Percentiles rank a stretch among this genome's conserved stretches.
Conservation (phyloP, 2,329 filamentous ascomycete genomes). For the Fusarium incarnatum region DNA sequence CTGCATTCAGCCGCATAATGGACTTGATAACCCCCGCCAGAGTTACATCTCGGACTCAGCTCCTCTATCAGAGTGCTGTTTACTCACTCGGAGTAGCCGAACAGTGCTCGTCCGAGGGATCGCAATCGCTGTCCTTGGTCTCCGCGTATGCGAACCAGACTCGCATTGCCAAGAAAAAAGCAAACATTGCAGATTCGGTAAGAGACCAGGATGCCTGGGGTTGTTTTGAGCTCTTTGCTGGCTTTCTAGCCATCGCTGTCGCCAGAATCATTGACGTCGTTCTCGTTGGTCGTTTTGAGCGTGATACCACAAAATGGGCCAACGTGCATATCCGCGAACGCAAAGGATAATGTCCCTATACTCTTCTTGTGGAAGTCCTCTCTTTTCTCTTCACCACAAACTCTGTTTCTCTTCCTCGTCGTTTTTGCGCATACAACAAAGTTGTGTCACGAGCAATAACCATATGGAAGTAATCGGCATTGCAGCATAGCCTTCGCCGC, state of each 20-base stretch:
- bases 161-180: slow-evolving; percentile 3
- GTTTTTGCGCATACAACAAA: neutral
- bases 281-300: neutral
- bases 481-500: neutral
- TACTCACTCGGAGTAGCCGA: slow-evolving; percentile 4
- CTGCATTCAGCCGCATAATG: neutral
- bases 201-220: neutral
- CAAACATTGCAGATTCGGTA: neutral
- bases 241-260: neutral
- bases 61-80: neutral
- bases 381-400: neutral
- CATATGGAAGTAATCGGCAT: neutral
- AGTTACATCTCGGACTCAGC: slow-evolving; percentile 7
- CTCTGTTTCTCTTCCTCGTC: neutral
- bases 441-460: neutral
- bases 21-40: neutral
- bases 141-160: neutral
- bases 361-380: neutral
- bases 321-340: neutral
- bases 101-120: neutral
- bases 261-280: neutral
- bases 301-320: neutral
- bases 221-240: neutral
- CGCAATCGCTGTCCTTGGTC: neutral
- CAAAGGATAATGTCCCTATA: neutral